Evolutionary conservation across 73 alveolate genomes (phyloP).

Genomic region (Paramecium octaurelia): DNA sequence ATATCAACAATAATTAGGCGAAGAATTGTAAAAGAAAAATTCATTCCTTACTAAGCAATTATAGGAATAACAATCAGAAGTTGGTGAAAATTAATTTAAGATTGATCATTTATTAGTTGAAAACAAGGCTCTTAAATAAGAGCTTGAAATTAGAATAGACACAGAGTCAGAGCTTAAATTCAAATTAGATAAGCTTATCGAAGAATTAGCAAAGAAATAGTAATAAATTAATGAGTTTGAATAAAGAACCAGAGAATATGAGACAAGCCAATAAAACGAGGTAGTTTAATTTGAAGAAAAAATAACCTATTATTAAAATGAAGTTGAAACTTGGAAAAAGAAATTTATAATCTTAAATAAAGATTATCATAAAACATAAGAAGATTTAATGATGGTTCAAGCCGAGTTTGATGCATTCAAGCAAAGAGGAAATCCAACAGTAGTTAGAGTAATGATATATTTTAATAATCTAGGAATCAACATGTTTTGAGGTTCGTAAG

Average conservation of each 20-base stretch:
- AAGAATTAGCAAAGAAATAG: neutral
- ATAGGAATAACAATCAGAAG: neutral
- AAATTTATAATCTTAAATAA: neutral
- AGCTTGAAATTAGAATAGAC: neutral
- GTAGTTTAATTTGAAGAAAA: conserved; percentile 19
- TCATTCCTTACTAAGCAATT: neutral
- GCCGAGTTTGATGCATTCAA: conserved; percentile 45
- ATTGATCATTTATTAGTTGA: neutral
- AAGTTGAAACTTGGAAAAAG: conserved; percentile 39
- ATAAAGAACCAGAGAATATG: neutral
- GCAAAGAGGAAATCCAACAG: neutral
- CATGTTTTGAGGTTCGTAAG: conserved; percentile 9
- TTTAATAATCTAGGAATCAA: neutral
- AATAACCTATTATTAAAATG: conserved; percentile 4
- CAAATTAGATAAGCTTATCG: conserved; percentile 13
- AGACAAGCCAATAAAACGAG: neutral
- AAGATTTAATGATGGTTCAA: conserved; percentile 29
- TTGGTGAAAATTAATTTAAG: neutral
- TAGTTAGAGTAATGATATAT: neutral
- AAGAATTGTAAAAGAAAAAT: neutral
- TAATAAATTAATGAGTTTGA: neutral
- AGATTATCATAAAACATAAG: conserved; percentile 25
- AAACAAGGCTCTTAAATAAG: neutral
- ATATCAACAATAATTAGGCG: neutral
- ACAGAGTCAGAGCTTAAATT: neutral